These are phyloP conservation scores for Gossypium thurberi DNA, from an alignment of 345 rosid species.

Conservation along the genomic window DNA sequence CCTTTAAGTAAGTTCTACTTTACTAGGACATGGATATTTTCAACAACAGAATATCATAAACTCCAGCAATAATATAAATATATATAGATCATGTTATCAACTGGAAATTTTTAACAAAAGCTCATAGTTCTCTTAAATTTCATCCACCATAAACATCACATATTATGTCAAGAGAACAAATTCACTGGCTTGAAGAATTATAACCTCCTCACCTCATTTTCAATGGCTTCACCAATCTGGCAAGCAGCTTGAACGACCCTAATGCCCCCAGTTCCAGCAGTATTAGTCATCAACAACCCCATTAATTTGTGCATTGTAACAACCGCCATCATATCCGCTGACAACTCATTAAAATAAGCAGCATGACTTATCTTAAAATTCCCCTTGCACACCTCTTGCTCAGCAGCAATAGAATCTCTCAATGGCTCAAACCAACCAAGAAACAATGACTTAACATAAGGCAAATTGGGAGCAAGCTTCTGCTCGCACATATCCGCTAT, in stretches of 20 bases:
- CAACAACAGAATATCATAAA: slow-evolving; percentile 4
- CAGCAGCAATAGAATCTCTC: slow-evolving; percentile 68
- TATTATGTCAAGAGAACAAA: background rate
- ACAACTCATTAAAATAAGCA: slow-evolving; percentile 47
- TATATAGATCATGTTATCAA: background rate
- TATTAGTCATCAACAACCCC: slow-evolving; percentile 66
- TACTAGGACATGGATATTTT: background rate
- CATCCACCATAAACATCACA: background rate
- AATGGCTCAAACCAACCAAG: slow-evolving; percentile 97
- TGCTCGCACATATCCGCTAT: slow-evolving; percentile 88
- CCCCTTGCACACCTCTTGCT: slow-evolving; percentile 43
- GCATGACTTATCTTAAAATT: slow-evolving; percentile 40
- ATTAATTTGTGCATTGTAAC: slow-evolving; percentile 91
- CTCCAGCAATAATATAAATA: background rate
- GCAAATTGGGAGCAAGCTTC: slow-evolving; percentile 92
- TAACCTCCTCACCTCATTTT: slow-evolving; percentile 63
- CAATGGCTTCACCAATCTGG: slow-evolving; percentile 88
- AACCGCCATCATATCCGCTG: slow-evolving; percentile 87
- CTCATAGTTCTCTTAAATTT: background rate
- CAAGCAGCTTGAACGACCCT: slow-evolving; percentile 70
- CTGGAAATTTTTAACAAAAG: background rate
- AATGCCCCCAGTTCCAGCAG: slow-evolving; percentile 54
- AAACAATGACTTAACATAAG: slow-evolving; percentile 75
- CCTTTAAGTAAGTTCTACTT: background rate
- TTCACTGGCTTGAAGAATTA: background rate